Percentiles rank a stretch among this genome's conserved stretches.
Evolutionary conservation across 2,329 filamentous ascomycete species (phyloP).

Genomic region (Piedraia hortae): DNA sequence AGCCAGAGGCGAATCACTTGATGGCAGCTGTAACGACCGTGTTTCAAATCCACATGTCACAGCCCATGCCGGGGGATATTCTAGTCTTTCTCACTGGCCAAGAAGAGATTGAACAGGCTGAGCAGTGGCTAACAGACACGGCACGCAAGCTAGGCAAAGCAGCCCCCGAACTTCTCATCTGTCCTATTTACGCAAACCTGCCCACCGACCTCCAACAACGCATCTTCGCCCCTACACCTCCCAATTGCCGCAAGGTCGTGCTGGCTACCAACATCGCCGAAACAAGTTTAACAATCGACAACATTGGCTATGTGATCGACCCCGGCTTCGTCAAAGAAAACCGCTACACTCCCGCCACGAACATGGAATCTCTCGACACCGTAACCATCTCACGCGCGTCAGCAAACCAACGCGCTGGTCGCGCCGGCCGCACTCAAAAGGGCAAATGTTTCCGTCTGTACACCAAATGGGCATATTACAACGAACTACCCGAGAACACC

Average conservation of each 20-base stretch:
- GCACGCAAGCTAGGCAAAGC: constrained; percentile 62
- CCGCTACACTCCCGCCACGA: constrained; percentile 67
- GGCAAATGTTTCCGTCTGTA: constrained; percentile 87
- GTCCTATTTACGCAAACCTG: constrained; percentile 81
- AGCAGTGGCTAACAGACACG: constrained; percentile 62
- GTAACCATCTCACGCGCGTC: constrained; percentile 78
- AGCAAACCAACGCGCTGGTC: constrained; percentile 74
- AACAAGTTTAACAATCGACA: constrained; percentile 83
- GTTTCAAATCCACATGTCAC: constrained; percentile 80
- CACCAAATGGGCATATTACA: constrained; percentile 66
- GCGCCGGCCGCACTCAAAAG: constrained; percentile 72
- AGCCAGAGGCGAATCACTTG: constrained; percentile 83
- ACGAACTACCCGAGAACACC: constrained; percentile 77
- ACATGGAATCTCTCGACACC: constrained; percentile 76
- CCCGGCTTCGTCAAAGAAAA: constrained; percentile 91
- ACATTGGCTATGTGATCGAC: constrained; percentile 88
- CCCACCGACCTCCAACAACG: constrained; percentile 74
- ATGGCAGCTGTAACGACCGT: constrained; percentile 75
- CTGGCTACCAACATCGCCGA: constrained; percentile 93
- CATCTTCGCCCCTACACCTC: constrained; percentile 82
- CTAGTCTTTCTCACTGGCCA: constrained; percentile 86
- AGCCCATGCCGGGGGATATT: constrained; percentile 55
- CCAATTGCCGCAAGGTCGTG: constrained; percentile 66
- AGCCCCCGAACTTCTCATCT: constrained; percentile 65
- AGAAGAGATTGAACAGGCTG: constrained; percentile 79